phyloP scores from a whole-genome alignment of 2,329 filamentous ascomycete species.

The Cladosporium sp. region DNA sequence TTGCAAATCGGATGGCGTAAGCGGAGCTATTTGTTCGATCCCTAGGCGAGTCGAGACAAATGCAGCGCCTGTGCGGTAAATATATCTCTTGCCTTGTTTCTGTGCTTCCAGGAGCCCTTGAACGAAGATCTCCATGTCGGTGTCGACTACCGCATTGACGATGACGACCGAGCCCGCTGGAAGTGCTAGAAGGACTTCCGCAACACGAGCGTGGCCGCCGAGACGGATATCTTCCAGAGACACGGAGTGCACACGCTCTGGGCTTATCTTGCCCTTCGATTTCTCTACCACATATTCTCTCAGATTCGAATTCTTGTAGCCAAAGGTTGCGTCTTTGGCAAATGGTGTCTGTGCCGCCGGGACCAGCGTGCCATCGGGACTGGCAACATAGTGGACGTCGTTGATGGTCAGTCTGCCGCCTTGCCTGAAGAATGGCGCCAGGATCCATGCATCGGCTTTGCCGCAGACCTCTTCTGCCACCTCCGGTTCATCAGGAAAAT shows the following conservation, averaged over 20 bases:
- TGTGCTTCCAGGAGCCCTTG: conserved; percentile 42
- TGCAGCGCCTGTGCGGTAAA: conserved; percentile 45
- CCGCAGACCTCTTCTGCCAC: conserved; percentile 49
- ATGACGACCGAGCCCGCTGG: conserved; percentile 42
- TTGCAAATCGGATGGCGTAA: conserved; percentile 43
- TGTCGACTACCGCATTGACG: conserved; percentile 50
- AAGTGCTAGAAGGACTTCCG: conserved; percentile 36
- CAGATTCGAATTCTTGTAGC: conserved; percentile 51
- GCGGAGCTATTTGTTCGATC: conserved; percentile 48
- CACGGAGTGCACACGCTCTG: conserved; percentile 41
- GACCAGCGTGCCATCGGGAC: conserved; percentile 44
- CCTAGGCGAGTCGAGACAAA: conserved; percentile 49
- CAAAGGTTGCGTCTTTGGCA: conserved; percentile 54
- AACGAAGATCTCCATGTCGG: conserved; percentile 53
- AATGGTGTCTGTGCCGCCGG: conserved; percentile 53
- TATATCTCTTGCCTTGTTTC: conserved; percentile 37
- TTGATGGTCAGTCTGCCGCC: conserved; percentile 54
- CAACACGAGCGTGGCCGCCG: conserved; percentile 42
- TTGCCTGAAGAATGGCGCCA: conserved; percentile 57
- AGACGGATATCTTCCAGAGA: conserved; percentile 45
- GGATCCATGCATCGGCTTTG: conserved; percentile 48
- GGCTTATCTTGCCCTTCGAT: conserved; percentile 38
- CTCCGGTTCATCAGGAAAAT: conserved; percentile 54
- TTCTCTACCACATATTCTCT: conserved; percentile 53
- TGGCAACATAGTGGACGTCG: conserved; percentile 54